Conservation (phyloP, 768 basidiomycete species). For the Tricholomella constricta region DNA sequence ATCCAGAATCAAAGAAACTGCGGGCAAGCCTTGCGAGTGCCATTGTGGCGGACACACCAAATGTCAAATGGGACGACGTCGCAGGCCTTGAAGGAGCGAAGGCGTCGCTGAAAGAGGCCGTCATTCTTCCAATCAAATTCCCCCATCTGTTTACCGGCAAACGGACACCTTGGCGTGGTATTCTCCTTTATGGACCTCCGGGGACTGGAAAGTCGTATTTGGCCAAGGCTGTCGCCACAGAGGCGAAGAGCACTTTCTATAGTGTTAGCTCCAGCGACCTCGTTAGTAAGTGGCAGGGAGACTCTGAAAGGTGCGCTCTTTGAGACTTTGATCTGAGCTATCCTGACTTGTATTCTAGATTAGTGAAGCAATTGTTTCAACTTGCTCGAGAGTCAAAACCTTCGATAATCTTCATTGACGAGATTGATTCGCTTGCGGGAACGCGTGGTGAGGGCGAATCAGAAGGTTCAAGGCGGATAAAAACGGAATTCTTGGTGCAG, state of each 20-base stretch:
- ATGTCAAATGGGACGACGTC: slow-evolving; percentile 98
- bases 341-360: slow-evolving; percentile 41
- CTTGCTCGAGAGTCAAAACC: slow-evolving; percentile 97
- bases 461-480: slow-evolving; percentile 95
- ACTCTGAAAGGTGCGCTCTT: slow-evolving; percentile 82
- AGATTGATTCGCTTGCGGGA: slow-evolving; percentile 95
- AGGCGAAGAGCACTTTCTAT: slow-evolving; percentile 99
- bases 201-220: slow-evolving; percentile 97
- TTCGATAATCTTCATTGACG: slow-evolving; percentile 98
- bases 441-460: slow-evolving; percentile 96
- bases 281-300: slow-evolving; percentile 99
- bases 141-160: slow-evolving; percentile 99
- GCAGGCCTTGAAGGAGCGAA: slow-evolving; percentile 96
- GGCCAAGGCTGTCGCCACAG: slow-evolving; percentile 98
- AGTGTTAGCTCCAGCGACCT: slow-evolving; percentile 93
- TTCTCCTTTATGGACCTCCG: slow-evolving; percentile 94
- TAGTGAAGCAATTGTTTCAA: slow-evolving; percentile 95
- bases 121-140: slow-evolving; percentile 99
- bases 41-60: slow-evolving; percentile 91
- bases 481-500: slow-evolving; percentile 96
- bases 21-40: slow-evolving; percentile 87
- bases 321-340: neutral
- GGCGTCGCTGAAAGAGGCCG: slow-evolving; percentile 95
- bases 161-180: slow-evolving; percentile 96
- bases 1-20: slow-evolving; percentile 95